These are phyloP conservation scores for Cryptosporidium meleagridis DNA, from an alignment of 169 alveolate species.

Conservation along the genomic window DNA sequence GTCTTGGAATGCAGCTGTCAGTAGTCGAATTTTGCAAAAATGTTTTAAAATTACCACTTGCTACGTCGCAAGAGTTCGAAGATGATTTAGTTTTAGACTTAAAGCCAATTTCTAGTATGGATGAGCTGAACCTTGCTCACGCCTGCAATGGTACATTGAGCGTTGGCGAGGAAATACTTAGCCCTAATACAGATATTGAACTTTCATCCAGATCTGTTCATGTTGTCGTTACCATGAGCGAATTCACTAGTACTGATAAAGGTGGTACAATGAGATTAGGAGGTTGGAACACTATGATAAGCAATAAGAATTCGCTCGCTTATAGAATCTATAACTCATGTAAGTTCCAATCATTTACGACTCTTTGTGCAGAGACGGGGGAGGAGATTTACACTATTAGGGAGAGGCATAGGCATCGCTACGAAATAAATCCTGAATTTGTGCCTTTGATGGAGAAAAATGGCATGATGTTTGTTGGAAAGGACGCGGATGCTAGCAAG, in stretches of 20 bases:
- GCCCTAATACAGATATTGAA: slow-evolving; percentile 23
- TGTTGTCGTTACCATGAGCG: slow-evolving; percentile 79
- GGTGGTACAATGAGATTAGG: slow-evolving; percentile 97
- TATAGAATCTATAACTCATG: slow-evolving; percentile 83
- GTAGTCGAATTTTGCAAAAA: slow-evolving; percentile 87
- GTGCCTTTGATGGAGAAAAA: slow-evolving; percentile 84
- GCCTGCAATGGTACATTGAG: slow-evolving; percentile 10
- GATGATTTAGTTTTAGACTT: slow-evolving; percentile 37
- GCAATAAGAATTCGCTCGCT: slow-evolving; percentile 88
- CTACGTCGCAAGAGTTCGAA: slow-evolving; percentile 85
- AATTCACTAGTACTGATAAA: slow-evolving; percentile 80
- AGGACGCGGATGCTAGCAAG: slow-evolving; percentile 88
- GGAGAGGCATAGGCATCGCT: slow-evolving; percentile 96
- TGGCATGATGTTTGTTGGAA: slow-evolving; percentile 92
- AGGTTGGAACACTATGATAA: slow-evolving; percentile 85
- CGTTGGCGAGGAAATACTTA: slow-evolving; percentile 41
- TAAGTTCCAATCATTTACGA: slow-evolving; percentile 53
- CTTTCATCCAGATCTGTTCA: slow-evolving; percentile 53
- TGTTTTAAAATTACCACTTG: slow-evolving; percentile 77
- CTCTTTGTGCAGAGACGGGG: slow-evolving; percentile 65
- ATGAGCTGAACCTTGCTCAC: slow-evolving; percentile 46
- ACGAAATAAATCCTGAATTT: slow-evolving; percentile 90
- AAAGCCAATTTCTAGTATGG: slow-evolving; percentile 56
- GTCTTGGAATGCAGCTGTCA: slow-evolving; percentile 95
- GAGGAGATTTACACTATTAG: slow-evolving; percentile 83